Evolutionary conservation across 495 filamentous ascomycete species (phyloP), one percentile per base, ranked within the genome.

Genomic region (Penicillium arizonense): DNA sequence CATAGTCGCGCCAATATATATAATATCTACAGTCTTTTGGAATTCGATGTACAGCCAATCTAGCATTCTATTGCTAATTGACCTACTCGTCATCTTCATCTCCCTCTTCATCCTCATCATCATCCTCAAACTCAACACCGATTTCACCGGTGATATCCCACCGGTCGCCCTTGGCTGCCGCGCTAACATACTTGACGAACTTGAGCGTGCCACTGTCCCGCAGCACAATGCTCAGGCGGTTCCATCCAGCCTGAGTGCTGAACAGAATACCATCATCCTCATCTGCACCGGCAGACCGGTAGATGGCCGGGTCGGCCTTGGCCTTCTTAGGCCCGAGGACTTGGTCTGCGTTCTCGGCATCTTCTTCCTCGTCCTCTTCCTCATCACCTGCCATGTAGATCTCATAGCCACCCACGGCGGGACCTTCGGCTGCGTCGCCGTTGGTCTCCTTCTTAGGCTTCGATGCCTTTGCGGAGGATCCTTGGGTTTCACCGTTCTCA

Each of bases 151-250:
- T 81, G 26, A 97, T 72, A 76, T 99, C 94, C 92, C 93, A 99
- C 34, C 94, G 79, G 71, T 97, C 95, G 13, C 94, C 93, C 62
- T 81, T 82, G 4, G 94, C 93, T 30, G 72, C 79, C 13, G 74
- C 76, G 74, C 88, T 92, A 34, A 97, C 88, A 68, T 96, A 99
- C 78, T 97, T 99, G 63, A 97, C 91, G 65, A 97, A 97, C 71
- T 87, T 83, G 62, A 98, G 78, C 7, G 88, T 86, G 7, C 89
- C 91, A 45, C 80, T 82, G 64, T 99, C 94, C 41, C 95, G 82
- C 40, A 99, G 73, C 12, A 97, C 95, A 40, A 99, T 81, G 58
- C 83, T 87, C 68, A 97, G 77, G 37, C 84, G 86, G 69, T 97
- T 97, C 92, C 93, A 98, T 9, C 84, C 76, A 0, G 91, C 88